Conservation (phyloP, 306 rosid species). For the Glycine tomentella region DNA sequence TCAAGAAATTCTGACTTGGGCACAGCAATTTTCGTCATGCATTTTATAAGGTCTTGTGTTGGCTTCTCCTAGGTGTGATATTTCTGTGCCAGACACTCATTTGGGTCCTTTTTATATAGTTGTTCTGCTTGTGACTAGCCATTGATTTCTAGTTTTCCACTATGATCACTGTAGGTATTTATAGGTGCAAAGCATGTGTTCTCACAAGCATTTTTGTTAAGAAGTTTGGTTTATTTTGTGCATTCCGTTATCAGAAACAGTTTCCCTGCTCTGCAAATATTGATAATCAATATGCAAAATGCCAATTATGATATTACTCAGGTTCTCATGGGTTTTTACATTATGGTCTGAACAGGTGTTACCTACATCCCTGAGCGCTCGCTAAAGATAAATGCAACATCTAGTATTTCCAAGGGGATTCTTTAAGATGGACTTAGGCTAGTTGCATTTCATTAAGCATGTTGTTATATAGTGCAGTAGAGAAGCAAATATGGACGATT, state of each 20-base stretch:
- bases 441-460: conserved; percentile 44
- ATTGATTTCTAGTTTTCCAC: too few relatives aligned
- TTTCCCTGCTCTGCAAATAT: conserved; percentile 9
- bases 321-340: conserved; percentile 22
- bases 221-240: conserved; percentile 36
- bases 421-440: conserved; percentile 45
- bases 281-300: conserved; percentile 34
- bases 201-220: neutral
- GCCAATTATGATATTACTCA: conserved; percentile 9
- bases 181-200: neutral
- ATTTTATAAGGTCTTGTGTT: too few relatives aligned
- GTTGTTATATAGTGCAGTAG: conserved; percentile 9
- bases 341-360: conserved; percentile 69
- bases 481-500: conserved; percentile 42
- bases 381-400: conserved; percentile 87
- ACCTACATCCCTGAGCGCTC: conserved; percentile 87
- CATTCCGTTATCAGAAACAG: conserved; percentile 1
- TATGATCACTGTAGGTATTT: too few relatives aligned
- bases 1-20: neutral
- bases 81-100: too few relatives aligned
- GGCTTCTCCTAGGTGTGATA: too few relatives aligned
- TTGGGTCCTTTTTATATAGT: too few relatives aligned
- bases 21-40: neutral
- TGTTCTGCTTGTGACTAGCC: too few relatives aligned
- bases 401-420: conserved; percentile 91